Conservation (phyloP, 495 filamentous ascomycete genomes). For the Hapsidospora chrysogenum region DNA sequence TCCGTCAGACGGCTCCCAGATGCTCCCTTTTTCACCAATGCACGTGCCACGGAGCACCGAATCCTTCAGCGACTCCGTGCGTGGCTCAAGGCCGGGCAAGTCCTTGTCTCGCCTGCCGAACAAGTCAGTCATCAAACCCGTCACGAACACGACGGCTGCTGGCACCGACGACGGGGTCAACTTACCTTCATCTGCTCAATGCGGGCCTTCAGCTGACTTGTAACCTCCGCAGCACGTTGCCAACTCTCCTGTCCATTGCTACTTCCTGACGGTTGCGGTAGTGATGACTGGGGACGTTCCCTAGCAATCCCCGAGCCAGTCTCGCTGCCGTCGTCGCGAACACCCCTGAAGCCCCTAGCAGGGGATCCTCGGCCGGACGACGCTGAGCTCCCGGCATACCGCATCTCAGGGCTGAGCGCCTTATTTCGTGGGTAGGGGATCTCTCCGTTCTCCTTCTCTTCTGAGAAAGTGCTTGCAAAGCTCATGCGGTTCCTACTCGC, state of each 20-base stretch:
- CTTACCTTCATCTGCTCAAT: slow-evolving; percentile 66
- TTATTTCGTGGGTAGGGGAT: slow-evolving; percentile 27
- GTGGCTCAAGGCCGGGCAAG: slow-evolving; percentile 11
- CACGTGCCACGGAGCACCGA: too few relatives aligned
- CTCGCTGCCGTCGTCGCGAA: slow-evolving; percentile 8
- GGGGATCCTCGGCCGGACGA: slow-evolving; percentile 43
- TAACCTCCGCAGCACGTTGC: slow-evolving; percentile 97
- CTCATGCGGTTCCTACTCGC: slow-evolving; percentile 36
- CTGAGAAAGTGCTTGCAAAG: slow-evolving; percentile 56
- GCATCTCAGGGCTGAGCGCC: slow-evolving; percentile 30
- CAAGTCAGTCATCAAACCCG: too few relatives aligned
- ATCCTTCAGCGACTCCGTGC: too few relatives aligned
- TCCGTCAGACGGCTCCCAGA: too few relatives aligned
- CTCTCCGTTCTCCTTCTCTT: slow-evolving; percentile 66
- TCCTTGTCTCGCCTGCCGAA: slow-evolving; percentile 18
- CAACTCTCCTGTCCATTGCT: slow-evolving; percentile 54
- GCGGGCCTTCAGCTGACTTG: slow-evolving; percentile 85
- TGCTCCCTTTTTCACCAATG: too few relatives aligned
- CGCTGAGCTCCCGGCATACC: slow-evolving; percentile 26
- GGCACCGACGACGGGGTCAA: too few relatives aligned
- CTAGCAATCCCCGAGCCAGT: slow-evolving; percentile 17
- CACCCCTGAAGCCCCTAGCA: slow-evolving; percentile 21
- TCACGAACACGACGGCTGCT: slow-evolving; percentile 3
- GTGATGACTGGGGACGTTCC: slow-evolving; percentile 19
- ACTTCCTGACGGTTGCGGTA: slow-evolving; percentile 20